Conservation (phyloP, 1,139 yeast species). For the Geotrichum carabidarum region DNA sequence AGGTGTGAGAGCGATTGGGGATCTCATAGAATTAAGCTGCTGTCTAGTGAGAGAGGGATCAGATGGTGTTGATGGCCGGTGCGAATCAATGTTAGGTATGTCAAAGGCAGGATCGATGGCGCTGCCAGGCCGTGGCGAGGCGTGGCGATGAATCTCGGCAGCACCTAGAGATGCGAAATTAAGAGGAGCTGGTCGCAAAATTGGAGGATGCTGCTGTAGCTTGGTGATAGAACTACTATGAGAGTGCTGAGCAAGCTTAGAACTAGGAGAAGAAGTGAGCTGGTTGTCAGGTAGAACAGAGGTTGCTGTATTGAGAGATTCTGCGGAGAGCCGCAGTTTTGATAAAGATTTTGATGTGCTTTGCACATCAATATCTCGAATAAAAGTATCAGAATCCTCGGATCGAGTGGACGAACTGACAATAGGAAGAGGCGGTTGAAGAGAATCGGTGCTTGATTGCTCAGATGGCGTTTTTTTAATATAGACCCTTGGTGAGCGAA, state of each 20-base stretch:
- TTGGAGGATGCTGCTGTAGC: background rate
- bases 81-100: background rate
- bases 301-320: background rate
- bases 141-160: background rate
- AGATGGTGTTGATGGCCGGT: background rate
- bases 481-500: conserved; percentile 1
- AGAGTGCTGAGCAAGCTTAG: conserved; percentile 5
- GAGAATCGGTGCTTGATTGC: conserved; percentile 3
- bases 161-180: conserved; percentile 2
- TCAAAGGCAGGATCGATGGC: background rate
- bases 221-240: background rate
- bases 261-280: background rate
- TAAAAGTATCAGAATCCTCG: background rate
- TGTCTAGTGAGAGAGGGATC: background rate
- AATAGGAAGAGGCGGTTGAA: conserved; percentile 10
- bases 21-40: background rate
- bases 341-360: background rate
- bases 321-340: background rate
- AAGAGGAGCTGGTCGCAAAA: conserved; percentile 10
- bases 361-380: background rate
- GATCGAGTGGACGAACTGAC: background rate
- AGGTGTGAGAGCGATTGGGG: conserved; percentile 10
- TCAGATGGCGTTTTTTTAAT: background rate
- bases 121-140: background rate
- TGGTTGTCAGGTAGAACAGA: no score